phyloP scores from a whole-genome alignment of 768 basidiomycete genomes.

The Kockovaella imperatae region DNA sequence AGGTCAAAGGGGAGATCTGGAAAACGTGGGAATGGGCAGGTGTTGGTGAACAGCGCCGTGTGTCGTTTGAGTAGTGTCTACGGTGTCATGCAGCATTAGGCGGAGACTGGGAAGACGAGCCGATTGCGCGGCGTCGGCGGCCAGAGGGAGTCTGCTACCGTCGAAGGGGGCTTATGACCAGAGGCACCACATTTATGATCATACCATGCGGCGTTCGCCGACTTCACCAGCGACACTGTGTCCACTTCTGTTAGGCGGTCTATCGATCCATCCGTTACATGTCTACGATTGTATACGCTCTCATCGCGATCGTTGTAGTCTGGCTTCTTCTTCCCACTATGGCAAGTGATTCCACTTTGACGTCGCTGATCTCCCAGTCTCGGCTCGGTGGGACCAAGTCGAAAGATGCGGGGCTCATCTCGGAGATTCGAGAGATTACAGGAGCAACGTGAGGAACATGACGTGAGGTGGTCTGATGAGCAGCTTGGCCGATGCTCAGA shows the following conservation, averaged over 20 bases:
- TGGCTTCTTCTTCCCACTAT: not conserved
- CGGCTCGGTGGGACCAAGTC: not conserved
- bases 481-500: conserved; percentile 32
- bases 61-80: too few species aligned
- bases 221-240: too few species aligned
- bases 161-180: too few species aligned
- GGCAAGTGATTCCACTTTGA: not conserved
- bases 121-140: too few species aligned
- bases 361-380: not conserved
- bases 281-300: not conserved
- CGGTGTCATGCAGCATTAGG: too few species aligned
- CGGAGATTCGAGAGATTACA: conserved; percentile 33
- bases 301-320: not conserved
- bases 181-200: too few species aligned
- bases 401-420: not conserved
- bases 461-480: not conserved
- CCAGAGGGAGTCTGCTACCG: too few species aligned
- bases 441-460: conserved; percentile 32
- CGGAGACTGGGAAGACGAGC: too few species aligned
- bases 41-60: conserved; percentile 18
- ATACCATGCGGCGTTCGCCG: too few species aligned
- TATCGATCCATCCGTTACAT: not conserved
- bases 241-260: too few species aligned
- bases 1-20: conserved; percentile 40
- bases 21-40: conserved; percentile 43